Evolutionary conservation across 1,284 basidiomycete species (phyloP).

Genomic region (Neolentinus lepideus): DNA sequence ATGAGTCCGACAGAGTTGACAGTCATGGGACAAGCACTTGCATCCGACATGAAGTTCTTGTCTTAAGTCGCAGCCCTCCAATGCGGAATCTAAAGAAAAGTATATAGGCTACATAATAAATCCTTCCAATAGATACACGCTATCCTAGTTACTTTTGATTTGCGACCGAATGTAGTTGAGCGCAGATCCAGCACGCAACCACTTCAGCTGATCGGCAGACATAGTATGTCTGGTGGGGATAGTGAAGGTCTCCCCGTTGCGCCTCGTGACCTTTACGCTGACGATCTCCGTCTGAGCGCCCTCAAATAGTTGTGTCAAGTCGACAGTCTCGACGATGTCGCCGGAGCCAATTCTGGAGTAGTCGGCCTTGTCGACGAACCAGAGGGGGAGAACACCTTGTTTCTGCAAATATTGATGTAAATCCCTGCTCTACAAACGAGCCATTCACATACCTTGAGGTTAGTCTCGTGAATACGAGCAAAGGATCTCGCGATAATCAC

Average conservation of each 20-base stretch:
- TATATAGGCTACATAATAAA: neutral
- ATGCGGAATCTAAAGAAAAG: neutral
- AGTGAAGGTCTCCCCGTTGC: conserved; percentile 55
- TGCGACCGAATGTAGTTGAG: conserved; percentile 75
- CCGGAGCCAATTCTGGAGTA: conserved; percentile 80
- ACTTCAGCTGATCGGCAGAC: conserved; percentile 83
- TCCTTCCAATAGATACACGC: neutral
- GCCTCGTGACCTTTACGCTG: conserved; percentile 65
- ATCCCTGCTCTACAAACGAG: too few relatives aligned
- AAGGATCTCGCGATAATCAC: conserved; percentile 89
- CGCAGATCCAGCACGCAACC: conserved; percentile 83
- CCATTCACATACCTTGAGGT: conserved; percentile 71
- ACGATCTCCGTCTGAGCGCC: conserved; percentile 46
- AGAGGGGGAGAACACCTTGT: conserved; percentile 90
- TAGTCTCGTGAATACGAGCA: conserved; percentile 98
- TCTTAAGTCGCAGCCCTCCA: too few relatives aligned
- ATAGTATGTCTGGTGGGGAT: conserved; percentile 83
- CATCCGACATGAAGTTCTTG: neutral
- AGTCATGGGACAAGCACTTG: neutral
- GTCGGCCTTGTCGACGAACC: conserved; percentile 83
- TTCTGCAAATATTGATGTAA: too few relatives aligned
- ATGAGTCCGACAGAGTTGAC: neutral
- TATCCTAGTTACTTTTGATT: conserved; percentile 17
- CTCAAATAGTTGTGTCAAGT: conserved; percentile 48
- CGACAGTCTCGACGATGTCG: conserved; percentile 56